Percentiles rank a stretch among this genome's conserved stretches.
These are phyloP conservation scores for Aegilops sharonensis DNA, from an alignment of 176 grass and related monocot species.

Conservation along the genomic window DNA sequence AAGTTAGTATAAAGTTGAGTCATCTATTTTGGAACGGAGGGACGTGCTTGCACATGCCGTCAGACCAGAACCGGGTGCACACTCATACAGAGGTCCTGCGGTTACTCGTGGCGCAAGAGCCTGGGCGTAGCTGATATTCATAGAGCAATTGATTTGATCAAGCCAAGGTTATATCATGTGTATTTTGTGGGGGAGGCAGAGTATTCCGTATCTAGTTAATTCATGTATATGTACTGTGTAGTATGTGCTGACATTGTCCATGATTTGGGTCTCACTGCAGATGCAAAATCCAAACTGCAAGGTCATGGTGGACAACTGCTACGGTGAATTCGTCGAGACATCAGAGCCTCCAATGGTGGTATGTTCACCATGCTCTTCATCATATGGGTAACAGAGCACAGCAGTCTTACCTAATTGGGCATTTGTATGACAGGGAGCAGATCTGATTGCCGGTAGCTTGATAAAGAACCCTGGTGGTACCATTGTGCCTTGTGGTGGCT, in stretches of 20 bases:
- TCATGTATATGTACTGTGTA: not conserved
- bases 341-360: constrained; percentile 83
- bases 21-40: no score
- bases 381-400: not conserved
- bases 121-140: constrained; percentile 58
- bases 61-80: constrained; percentile 67
- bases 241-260: not conserved
- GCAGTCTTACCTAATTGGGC: not conserved
- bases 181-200: not conserved
- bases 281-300: constrained; percentile 76
- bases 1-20: no score
- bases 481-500: constrained; percentile 83
- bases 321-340: constrained; percentile 93
- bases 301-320: constrained; percentile 98
- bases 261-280: constrained; percentile 33
- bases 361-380: constrained; percentile 9
- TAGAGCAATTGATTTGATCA: constrained; percentile 67
- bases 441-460: constrained; percentile 87
- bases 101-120: constrained; percentile 85
- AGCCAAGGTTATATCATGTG: constrained; percentile 31
- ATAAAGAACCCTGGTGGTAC: constrained; percentile 97
- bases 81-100: constrained; percentile 90
- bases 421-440: constrained; percentile 64
- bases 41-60: constrained; percentile 54
- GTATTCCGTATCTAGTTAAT: not conserved